These are phyloP conservation scores for Cephaloascus albidus DNA, from an alignment of 805 yeast species.

Conservation along the genomic window DNA sequence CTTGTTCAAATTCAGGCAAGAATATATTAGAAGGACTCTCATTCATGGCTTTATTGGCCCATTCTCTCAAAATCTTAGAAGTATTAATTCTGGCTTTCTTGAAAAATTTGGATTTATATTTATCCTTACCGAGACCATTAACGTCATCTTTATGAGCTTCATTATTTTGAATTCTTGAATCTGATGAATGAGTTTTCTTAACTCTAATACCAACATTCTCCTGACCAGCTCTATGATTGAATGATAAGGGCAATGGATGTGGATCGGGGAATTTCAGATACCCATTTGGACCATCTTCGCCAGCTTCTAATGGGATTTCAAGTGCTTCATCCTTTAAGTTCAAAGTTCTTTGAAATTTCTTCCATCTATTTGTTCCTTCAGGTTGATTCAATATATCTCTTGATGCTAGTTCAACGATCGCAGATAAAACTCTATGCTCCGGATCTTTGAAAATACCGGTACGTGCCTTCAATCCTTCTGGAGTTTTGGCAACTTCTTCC, in stretches of 20 bases:
- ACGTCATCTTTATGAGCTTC: conserved; percentile 64
- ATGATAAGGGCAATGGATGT: conserved; percentile 39
- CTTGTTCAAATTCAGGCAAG: conserved; percentile 50
- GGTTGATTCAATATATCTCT: conserved; percentile 49
- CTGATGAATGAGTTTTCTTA: conserved; percentile 70
- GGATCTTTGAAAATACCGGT: conserved; percentile 27
- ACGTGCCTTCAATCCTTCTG: conserved; percentile 32
- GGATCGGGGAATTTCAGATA: conserved; percentile 10
- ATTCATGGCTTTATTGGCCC: conserved; percentile 41
- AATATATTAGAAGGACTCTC: conserved; percentile 21
- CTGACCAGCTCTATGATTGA: conserved; percentile 82
- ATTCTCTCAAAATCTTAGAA: conserved; percentile 41
- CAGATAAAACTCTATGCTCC: conserved; percentile 35
- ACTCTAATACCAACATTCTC: conserved; percentile 83
- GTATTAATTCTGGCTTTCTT: conserved; percentile 43
- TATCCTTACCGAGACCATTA: conserved; percentile 66
- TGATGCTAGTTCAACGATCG: conserved; percentile 69
- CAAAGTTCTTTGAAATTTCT: conserved; percentile 14
- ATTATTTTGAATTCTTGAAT: conserved; percentile 68
- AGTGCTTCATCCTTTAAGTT: conserved; percentile 6
- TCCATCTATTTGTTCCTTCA: conserved; percentile 42
- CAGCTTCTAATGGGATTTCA: conserved; percentile 8
- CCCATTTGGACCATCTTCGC: conserved; percentile 10
- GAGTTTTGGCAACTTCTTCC: conserved; percentile 33
- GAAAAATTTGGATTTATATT: conserved; percentile 37